These are phyloP conservation scores for Phytophthora ohioensis DNA, from an alignment of 352 stramenopile genomes.

Conservation along the genomic window DNA sequence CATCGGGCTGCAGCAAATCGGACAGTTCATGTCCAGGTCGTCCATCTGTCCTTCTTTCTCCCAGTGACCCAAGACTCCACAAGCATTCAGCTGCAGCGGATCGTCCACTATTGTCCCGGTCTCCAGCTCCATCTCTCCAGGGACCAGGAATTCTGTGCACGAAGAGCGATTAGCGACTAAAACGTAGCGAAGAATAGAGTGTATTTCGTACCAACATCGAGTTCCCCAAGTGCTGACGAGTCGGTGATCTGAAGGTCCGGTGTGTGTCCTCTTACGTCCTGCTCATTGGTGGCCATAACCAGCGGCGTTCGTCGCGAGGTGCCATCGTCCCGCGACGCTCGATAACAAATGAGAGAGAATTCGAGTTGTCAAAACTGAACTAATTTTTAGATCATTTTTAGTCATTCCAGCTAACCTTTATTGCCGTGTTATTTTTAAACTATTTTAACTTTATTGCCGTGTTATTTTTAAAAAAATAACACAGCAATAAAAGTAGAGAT, in stretches of 20 bases:
- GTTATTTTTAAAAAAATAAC: too few relatives aligned
- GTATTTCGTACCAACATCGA: constrained; percentile 27
- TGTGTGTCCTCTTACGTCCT: not conserved
- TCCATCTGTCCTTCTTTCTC: constrained; percentile 11
- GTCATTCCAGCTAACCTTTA: constrained; percentile 2
- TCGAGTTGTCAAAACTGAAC: not conserved
- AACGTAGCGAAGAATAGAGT: not conserved
- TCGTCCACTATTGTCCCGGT: constrained; percentile 9
- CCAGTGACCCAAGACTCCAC: constrained; percentile 2
- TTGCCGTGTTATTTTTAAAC: not conserved
- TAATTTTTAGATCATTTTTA: not conserved
- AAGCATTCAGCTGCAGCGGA: constrained; percentile 23
- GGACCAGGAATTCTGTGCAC: constrained; percentile 23
- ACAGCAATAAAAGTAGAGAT: constrained; percentile 12
- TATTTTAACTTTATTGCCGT: not conserved
- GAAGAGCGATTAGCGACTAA: constrained; percentile 3
- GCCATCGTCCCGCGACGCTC: not conserved
- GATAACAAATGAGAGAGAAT: not conserved
- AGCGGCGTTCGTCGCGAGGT: not conserved
- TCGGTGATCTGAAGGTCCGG: not conserved
- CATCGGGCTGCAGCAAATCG: constrained; percentile 29
- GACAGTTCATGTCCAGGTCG: constrained; percentile 41
- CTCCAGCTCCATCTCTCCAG: constrained; percentile 31
- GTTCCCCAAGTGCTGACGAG: not conserved
- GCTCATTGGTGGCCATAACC: not conserved